These are phyloP conservation scores for Penicillium sp. DNA, from an alignment of 2,329 filamentous ascomycete species.

Conservation along the genomic window DNA sequence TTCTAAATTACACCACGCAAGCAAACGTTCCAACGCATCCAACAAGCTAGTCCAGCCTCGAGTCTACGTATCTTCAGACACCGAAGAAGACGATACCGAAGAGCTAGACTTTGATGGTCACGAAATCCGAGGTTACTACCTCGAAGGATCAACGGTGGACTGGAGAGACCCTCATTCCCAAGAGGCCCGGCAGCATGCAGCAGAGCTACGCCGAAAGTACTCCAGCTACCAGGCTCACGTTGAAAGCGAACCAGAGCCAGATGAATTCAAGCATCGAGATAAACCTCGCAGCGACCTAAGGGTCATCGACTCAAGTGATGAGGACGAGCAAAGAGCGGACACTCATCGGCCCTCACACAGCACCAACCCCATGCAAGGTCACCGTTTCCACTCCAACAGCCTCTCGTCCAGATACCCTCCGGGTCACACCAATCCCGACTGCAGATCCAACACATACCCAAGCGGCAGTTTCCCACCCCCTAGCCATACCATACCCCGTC, in stretches of 20 bases:
- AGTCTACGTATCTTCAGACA: constrained; percentile 26
- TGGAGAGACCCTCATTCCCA: constrained; percentile 42
- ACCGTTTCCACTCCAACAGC: constrained; percentile 17
- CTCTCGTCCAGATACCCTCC: constrained; percentile 15
- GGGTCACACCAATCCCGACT: constrained; percentile 4
- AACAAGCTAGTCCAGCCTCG: constrained; percentile 5
- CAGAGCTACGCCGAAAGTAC: constrained; percentile 33
- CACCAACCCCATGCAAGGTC: constrained; percentile 1
- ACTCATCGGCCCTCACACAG: constrained; percentile 7
- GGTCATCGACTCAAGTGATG: constrained; percentile 18
- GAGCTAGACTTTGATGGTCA: constrained; percentile 25
- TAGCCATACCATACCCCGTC: constrained; percentile 10
- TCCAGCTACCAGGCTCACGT: constrained; percentile 39
- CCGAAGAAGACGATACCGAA: constrained; percentile 20
- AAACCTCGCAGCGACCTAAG: constrained; percentile 1
- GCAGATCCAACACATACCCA: constrained; percentile 9
- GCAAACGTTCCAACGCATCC: neutral
- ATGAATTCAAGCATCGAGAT: constrained; percentile 12
- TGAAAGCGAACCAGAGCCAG: constrained; percentile 35
- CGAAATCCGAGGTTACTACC: constrained; percentile 32
- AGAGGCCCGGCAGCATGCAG: constrained; percentile 35
- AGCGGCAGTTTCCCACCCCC: constrained; percentile 14
- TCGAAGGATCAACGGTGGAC: constrained; percentile 38
- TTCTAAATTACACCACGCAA: constrained; percentile 13
- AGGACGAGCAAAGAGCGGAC: constrained; percentile 15